Base-by-base conservation (phyloP, 345 rosid genomes). In the Bruguiera sexangula region DNA sequence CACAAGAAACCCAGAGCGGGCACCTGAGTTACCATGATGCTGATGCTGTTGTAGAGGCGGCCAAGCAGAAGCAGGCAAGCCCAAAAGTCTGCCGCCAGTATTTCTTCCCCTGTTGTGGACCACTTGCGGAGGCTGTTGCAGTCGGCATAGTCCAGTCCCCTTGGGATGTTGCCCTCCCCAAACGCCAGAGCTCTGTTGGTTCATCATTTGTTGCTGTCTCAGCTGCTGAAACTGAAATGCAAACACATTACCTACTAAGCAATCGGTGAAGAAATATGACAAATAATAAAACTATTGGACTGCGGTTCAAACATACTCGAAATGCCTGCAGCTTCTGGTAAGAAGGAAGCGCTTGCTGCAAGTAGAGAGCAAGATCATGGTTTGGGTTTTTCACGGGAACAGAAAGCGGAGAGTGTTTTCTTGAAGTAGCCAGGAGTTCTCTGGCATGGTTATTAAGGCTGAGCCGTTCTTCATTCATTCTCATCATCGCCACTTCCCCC, bases 11-110 rank as follows among this genome's bases (percentile, higher is more conserved):
- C 85, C 87, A 57, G 91, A 83, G 32, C 84, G 76, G 94, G 83
- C 84, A 43, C 78, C 83, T 3, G 88, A 76, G 56, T 85, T 83
- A 39, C 60, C 69, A 65, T 72, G 76, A 20, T 31, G 11, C 6
- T 63, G 85, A 31, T 31, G 32, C 36, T 77, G 87, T 36, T 84
- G 86, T 48, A 84, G 71, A 59, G 88, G 66, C 8, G 90, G 83
- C 95, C 94, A 87, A 51, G 86, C 89, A 75, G 89, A 79, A 8
- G 82, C 60, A 8, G 89, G 83, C 71, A 85, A 72, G 22, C 80
- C 84, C 58, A 76, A 51, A 22, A 81, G 72, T 21, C 57, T 30
- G 8, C 62, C 32, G n/a, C 51, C 27, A 8, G 36, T 3, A 60
- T 39, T 64, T 24, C 67, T 27, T 37, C 58, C 69, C 29, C 26